Evolutionary conservation across 139 green algal genomes (phyloP).

Genomic region (Picochlorum sp.): DNA sequence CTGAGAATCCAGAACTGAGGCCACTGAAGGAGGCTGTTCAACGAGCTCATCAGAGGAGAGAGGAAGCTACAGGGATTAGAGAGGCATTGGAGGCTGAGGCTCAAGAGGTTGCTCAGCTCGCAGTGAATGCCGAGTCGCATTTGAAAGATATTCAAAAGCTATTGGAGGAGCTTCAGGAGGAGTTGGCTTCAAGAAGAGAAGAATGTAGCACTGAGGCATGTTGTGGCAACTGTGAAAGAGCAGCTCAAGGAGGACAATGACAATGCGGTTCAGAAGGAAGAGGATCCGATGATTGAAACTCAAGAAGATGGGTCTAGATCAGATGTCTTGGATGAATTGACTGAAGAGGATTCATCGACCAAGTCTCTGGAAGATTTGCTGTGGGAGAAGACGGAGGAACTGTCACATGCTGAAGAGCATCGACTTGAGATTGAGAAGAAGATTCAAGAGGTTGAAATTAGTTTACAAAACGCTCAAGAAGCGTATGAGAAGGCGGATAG

Average conservation of each 20-base stretch:
- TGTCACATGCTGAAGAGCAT: constrained; percentile 9
- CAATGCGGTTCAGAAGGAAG: too few relatives aligned
- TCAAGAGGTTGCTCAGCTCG: constrained; percentile 50
- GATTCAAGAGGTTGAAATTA: constrained; percentile 14
- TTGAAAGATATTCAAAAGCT: background rate
- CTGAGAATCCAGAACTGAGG: constrained; percentile 37
- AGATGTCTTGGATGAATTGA: background rate
- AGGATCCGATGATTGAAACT: background rate
- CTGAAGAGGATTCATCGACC: background rate
- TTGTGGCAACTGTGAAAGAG: background rate
- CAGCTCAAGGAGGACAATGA: too few relatives aligned
- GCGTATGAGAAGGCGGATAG: constrained; percentile 39
- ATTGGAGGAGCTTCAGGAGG: constrained; percentile 12
- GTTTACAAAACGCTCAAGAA: constrained; percentile 13
- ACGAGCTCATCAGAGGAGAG: constrained; percentile 16
- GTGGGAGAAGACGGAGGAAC: constrained; percentile 14
- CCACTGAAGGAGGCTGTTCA: constrained; percentile 45
- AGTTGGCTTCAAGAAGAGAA: constrained; percentile 5
- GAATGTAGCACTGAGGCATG: background rate
- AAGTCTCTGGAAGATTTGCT: constrained; percentile 20
- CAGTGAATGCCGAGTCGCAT: constrained; percentile 34
- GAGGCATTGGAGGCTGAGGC: constrained; percentile 48
- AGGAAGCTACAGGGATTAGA: constrained; percentile 26
- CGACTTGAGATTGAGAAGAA: constrained; percentile 19
- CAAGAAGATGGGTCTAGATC: background rate